A percentile compares a stretch with the other conserved stretches of the same genome.
Evolutionary conservation across 768 basidiomycete genomes (phyloP).

Genomic region (Tulasnella sp.): DNA sequence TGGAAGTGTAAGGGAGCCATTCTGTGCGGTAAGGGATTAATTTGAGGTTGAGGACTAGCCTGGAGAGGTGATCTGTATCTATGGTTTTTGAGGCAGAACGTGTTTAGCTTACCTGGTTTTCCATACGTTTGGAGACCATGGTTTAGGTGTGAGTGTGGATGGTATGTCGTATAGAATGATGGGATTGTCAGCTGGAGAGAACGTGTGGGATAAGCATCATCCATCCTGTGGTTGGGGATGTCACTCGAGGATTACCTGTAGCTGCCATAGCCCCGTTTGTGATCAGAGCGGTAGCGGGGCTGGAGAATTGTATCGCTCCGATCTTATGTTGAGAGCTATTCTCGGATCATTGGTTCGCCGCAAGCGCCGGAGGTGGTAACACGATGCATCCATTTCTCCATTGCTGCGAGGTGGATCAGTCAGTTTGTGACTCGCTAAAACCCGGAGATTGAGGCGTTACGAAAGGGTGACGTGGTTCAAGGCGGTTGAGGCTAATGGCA

Average conservation of each 20-base stretch:
- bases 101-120: conserved; percentile 1
- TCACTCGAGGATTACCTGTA: not conserved
- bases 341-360: too few species aligned
- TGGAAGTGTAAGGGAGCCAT: conserved; percentile 19
- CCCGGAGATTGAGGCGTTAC: too few species aligned
- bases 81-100: not conserved
- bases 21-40: conserved; percentile 13
- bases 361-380: too few species aligned
- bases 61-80: not conserved
- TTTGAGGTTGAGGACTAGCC: conserved; percentile 13
- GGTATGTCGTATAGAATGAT: conserved; percentile 17
- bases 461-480: too few species aligned
- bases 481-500: too few species aligned
- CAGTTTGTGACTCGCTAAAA: too few species aligned
- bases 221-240: not conserved
- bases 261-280: not conserved
- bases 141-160: conserved; percentile 1
- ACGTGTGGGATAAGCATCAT: not conserved
- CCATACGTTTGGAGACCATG: conserved; percentile 9
- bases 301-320: too few species aligned
- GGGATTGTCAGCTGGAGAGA: not conserved
- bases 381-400: too few species aligned
- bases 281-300: too few species aligned
- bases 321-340: too few species aligned
- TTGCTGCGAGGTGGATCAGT: too few species aligned